Percentiles rank a stretch among this genome's conserved stretches.
phyloP scores from a whole-genome alignment of 371 early-diverging fungal genomes.

The Mortierella sp. region DNA sequence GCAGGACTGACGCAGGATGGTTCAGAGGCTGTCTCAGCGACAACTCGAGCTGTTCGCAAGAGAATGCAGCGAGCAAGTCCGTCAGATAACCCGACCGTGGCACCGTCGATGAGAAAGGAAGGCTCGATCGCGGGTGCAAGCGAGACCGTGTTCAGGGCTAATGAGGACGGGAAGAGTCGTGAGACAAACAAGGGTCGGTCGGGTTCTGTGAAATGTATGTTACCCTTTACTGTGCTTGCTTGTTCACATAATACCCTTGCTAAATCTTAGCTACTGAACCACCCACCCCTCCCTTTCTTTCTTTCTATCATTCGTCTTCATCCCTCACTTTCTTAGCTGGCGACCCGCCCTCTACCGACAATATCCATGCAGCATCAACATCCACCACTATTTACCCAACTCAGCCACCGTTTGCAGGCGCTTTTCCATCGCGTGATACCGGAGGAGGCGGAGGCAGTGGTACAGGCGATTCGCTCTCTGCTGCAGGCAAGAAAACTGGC shows the following conservation, averaged over 20 bases:
- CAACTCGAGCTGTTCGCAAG: slow-evolving; percentile 27
- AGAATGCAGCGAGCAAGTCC: slow-evolving; percentile 11
- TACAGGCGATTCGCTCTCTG: slow-evolving; percentile 6
- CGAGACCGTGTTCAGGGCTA: not conserved
- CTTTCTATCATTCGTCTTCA: not conserved
- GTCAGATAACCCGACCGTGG: not conserved
- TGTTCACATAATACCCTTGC: too few species aligned
- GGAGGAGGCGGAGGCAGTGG: slow-evolving; percentile 28
- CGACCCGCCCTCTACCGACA: slow-evolving; percentile 29
- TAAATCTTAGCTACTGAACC: too few species aligned
- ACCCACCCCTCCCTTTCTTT: not conserved
- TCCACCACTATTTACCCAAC: slow-evolving; percentile 22
- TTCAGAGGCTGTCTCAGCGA: slow-evolving; percentile 3
- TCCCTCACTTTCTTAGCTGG: slow-evolving; percentile 3
- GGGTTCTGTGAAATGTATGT: slow-evolving; percentile 25
- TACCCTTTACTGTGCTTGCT: not conserved
- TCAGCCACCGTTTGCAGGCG: slow-evolving; percentile 24
- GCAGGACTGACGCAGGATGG: slow-evolving; percentile 10
- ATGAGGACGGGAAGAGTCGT: slow-evolving; percentile 20
- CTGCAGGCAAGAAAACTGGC: slow-evolving; percentile 9
- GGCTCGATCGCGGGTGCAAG: not conserved
- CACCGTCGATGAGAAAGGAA: slow-evolving; percentile 7
- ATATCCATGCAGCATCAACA: slow-evolving; percentile 12
- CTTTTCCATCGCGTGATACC: slow-evolving; percentile 30
- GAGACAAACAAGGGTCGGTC: slow-evolving; percentile 7